Evolutionary conservation across 2,329 filamentous ascomycete genomes (phyloP).

Genomic region (Pseudocercospora fuligena): DNA sequence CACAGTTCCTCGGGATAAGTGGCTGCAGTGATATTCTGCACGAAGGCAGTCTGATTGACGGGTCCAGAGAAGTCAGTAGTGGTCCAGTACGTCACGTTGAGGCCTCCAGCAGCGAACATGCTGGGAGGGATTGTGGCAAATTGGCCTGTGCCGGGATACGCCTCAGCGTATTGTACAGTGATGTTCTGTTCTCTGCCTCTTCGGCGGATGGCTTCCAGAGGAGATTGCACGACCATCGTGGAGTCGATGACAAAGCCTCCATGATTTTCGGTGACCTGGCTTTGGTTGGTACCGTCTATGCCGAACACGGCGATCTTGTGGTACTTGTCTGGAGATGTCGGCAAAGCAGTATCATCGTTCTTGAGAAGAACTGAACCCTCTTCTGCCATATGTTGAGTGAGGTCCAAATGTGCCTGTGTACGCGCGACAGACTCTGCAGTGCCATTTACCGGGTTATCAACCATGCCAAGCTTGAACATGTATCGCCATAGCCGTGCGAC

Average conservation of each 20-base stretch:
- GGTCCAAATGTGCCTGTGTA: slow-evolving; percentile 12
- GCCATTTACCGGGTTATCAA: slow-evolving; percentile 13
- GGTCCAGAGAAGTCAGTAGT: slow-evolving; percentile 16
- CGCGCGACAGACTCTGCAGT: slow-evolving; percentile 9
- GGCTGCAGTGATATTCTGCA: slow-evolving; percentile 21
- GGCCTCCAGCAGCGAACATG: slow-evolving; percentile 18
- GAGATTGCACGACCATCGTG: slow-evolving; percentile 18
- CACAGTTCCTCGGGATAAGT: slow-evolving; percentile 12
- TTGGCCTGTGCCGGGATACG: slow-evolving; percentile 19
- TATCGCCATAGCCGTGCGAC: slow-evolving; percentile 17
- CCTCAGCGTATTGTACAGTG: slow-evolving; percentile 14
- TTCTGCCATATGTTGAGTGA: slow-evolving; percentile 10
- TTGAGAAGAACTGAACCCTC: slow-evolving; percentile 14
- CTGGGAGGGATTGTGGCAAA: slow-evolving; percentile 11
- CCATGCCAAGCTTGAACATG: slow-evolving; percentile 17
- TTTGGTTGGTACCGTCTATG: slow-evolving; percentile 15
- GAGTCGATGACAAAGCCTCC: slow-evolving; percentile 24
- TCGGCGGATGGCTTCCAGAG: slow-evolving; percentile 11
- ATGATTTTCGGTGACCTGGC: slow-evolving; percentile 19
- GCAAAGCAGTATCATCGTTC: slow-evolving; percentile 1
- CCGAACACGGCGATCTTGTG: slow-evolving; percentile 12
- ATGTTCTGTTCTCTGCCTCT: slow-evolving; percentile 14
- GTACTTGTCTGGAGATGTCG: background rate
- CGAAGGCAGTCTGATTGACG: slow-evolving; percentile 10
- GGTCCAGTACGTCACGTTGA: slow-evolving; percentile 16